Evolutionary conservation across 108 stramenopile genomes (phyloP).

Genomic region (Schizochytrium sp.): DNA sequence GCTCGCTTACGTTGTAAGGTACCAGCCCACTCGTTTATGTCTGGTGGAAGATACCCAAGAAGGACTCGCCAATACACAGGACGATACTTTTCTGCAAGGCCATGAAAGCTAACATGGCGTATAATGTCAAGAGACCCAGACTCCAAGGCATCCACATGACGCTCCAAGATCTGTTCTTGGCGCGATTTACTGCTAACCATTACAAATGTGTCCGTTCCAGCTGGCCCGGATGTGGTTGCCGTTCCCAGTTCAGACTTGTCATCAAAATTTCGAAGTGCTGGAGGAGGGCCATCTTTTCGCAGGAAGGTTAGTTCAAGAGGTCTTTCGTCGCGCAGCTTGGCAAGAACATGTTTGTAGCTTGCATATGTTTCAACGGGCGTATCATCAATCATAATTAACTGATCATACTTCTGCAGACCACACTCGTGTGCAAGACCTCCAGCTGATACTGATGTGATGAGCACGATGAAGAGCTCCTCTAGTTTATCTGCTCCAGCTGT

Average conservation of each 20-base stretch:
- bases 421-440: background rate
- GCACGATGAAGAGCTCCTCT: slow-evolving; percentile 1
- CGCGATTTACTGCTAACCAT: background rate
- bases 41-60: background rate
- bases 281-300: slow-evolving; percentile 1
- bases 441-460: background rate
- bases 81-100: slow-evolving; percentile 28
- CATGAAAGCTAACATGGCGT: background rate
- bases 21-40: background rate
- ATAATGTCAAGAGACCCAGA: slow-evolving; percentile 2
- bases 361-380: background rate
- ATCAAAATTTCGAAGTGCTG: background rate
- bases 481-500: background rate
- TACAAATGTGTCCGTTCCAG: background rate
- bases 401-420: background rate
- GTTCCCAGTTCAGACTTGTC: background rate
- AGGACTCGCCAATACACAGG: slow-evolving; percentile 44
- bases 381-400: background rate
- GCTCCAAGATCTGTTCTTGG: background rate
- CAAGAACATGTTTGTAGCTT: slow-evolving; percentile 22
- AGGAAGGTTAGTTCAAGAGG: slow-evolving; percentile 4
- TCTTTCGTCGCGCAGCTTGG: background rate
- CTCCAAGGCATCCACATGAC: background rate
- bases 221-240: background rate
- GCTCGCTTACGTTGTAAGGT: slow-evolving; percentile 28